Evolutionary conservation across 2,329 filamentous ascomycete genomes (phyloP), one percentile per base, ranked within the genome.

Genomic region (Setomelanomma holmii): DNA sequence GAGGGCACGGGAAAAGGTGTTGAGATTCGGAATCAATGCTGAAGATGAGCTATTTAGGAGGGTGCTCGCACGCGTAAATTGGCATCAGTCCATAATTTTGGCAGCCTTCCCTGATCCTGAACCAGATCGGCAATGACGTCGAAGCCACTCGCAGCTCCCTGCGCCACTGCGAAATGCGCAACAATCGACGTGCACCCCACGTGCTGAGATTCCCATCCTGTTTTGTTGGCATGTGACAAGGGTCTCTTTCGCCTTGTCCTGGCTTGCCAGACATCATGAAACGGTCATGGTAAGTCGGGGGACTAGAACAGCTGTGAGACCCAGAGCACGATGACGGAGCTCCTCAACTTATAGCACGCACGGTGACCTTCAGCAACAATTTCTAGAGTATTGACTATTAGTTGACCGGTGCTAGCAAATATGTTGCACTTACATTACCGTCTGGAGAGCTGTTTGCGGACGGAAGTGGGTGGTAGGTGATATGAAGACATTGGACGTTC

Each of bases 51-150:
- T 42, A 53, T 47, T n/a, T 36, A 36, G 16, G 34, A 16, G 34
- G 16, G 34, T n/a, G 16, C 7, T 36, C 16, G 60, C 55, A 66
- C 61, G 61, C 43, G 59, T 53, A 46, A 51, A 50, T 51, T 55
- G 42, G 41, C 52, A 40, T 58, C 54, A 53, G 47, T 51, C 46
- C 56, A 60, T 63, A 61, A 66, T 61, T 64, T 62, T 60, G 58
- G 52, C 24, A 49, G 49, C 50, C 51, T 67, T 55, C 61, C 66
- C 61, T 60, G 57, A 51, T 58, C 56, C 40, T 62, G 60, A 62
- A 51, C 58, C 55, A 33, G 49, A 61, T 63, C 59, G 56, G 66
- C 63, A 46, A 61, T 61, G 58, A 64, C 61, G 59, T 57, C 45
- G 51, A 45, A 46, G 60, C 58, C 56, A 53, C 60, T 42, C 35